These are phyloP conservation scores for Russula olivacea DNA, from an alignment of 768 basidiomycete genomes.

Conservation along the genomic window DNA sequence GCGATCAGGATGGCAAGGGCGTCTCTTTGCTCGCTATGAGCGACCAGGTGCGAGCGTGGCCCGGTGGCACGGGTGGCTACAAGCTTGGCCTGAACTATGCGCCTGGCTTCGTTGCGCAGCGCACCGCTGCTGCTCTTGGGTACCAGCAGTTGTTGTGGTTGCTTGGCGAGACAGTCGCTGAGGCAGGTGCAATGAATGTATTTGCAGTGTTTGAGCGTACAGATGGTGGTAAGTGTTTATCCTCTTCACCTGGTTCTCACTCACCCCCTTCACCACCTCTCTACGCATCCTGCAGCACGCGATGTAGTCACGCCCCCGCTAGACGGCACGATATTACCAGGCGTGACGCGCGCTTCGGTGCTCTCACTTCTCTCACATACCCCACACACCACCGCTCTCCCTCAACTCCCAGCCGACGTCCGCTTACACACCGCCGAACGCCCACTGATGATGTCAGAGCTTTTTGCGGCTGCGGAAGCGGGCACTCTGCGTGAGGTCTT, in stretches of 20 bases:
- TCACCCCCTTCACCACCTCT: background rate
- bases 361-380: conserved; percentile 66
- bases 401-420: conserved; percentile 32
- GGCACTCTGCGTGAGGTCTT: conserved; percentile 77
- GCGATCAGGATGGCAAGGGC: conserved; percentile 5
- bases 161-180: conserved; percentile 33
- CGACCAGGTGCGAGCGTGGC: conserved; percentile 43
- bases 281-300: conserved; percentile 37
- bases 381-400: conserved; percentile 29
- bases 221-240: conserved; percentile 33
- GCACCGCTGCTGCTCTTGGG: conserved; percentile 40
- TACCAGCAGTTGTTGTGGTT: conserved; percentile 51
- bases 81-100: conserved; percentile 41
- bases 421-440: conserved; percentile 40
- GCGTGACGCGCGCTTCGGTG: conserved; percentile 88
- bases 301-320: conserved; percentile 87
- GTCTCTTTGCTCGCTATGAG: conserved; percentile 42
- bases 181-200: conserved; percentile 48
- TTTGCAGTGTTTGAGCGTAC: conserved; percentile 40
- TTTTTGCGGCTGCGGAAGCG: conserved; percentile 41
- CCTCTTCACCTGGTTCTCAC: conserved; percentile 21
- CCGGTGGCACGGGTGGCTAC: conserved; percentile 46
- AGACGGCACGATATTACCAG: conserved; percentile 88
- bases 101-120: conserved; percentile 37
- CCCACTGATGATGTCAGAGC: conserved; percentile 40